Base-by-base conservation (phyloP, 371 early-diverging fungal genomes). In the Apophysomyces variabilis region DNA sequence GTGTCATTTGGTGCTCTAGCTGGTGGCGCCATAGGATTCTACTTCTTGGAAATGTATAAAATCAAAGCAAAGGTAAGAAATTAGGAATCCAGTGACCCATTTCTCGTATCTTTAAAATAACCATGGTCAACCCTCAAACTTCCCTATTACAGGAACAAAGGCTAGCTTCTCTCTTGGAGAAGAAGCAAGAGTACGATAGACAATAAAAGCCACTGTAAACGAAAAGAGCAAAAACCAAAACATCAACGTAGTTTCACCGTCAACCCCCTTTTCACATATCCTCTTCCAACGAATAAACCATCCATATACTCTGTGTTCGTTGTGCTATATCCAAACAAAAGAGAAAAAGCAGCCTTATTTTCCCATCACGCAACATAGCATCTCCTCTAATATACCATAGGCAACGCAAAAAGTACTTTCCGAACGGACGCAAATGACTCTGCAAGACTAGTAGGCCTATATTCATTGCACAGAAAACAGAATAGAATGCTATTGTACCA, bases 11-110 rank as follows among this genome's bases (percentile, higher is more conserved):
- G 82, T 57, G 78, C 82, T 4, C 66, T 82, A 47, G 68, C 75
- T 39, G 82, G 82, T 43, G 82, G 82, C 65, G 82, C 75, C 7
- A 70, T 67, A 38, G 82, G 82, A 0, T 82, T 82, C 36, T 82
- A 78, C 39, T 62, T 74, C 26, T 63, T 82, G 57, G 82, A 82
- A 67, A 74, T 71, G 70, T 82, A 82, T 67, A 82, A 82, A 66
- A 78, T 82, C 43, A 75, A 74, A 41, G 69, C 77, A 7, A 82
- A 82, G 68, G 82, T 78, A 70, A 38, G 41, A 18, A 13, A 18
- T 45, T 45, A n/a, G 13, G 46, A 18, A 45, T 45, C 6, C 13
- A 13, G 46, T 50, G 6, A 35, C 6, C 44, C 32, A 35, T n/a
- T 43, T 61, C 37, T 21, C 44, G 5, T 65, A 9, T 35, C 14